phyloP scores from a whole-genome alignment of 2,329 filamentous ascomycete species.

The Tolypocladium amazonense region DNA sequence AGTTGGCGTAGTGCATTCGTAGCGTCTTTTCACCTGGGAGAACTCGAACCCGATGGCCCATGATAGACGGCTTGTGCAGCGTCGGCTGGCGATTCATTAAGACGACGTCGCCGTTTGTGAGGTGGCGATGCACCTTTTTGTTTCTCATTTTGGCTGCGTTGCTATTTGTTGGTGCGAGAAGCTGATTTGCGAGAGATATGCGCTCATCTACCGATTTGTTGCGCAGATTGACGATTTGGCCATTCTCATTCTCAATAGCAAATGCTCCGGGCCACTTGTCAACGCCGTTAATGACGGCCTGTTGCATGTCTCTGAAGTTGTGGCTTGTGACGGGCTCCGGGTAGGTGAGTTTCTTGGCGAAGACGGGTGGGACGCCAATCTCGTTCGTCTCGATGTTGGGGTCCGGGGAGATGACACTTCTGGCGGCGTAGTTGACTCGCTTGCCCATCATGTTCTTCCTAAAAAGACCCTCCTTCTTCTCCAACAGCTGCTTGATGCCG shows the following conservation, averaged over 20 bases:
- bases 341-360: constrained; percentile 91
- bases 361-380: constrained; percentile 96
- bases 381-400: constrained; percentile 99
- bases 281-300: constrained; percentile 89
- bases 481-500: constrained; percentile 93
- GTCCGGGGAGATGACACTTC: constrained; percentile 95
- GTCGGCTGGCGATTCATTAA: constrained; percentile 98
- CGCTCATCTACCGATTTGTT: constrained; percentile 84
- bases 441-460: constrained; percentile 99
- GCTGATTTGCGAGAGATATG: constrained; percentile 80
- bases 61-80: constrained; percentile 96
- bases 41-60: constrained; percentile 91
- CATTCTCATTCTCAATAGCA: constrained; percentile 92
- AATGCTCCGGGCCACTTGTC: constrained; percentile 91
- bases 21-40: constrained; percentile 92
- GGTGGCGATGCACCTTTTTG: constrained; percentile 93
- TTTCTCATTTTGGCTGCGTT: constrained; percentile 67
- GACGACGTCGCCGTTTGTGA: constrained; percentile 94
- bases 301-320: constrained; percentile 92
- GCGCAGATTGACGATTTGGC: constrained; percentile 77
- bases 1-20: constrained; percentile 99
- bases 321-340: constrained; percentile 95
- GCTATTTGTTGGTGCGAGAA: constrained; percentile 73
- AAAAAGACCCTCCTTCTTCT: constrained; percentile 98
- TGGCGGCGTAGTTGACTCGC: constrained; percentile 94